Evolutionary conservation across 2,329 filamentous ascomycete genomes (phyloP), one percentile per base, ranked within the genome.

Genomic region (Pseudopithomyces maydicus): DNA sequence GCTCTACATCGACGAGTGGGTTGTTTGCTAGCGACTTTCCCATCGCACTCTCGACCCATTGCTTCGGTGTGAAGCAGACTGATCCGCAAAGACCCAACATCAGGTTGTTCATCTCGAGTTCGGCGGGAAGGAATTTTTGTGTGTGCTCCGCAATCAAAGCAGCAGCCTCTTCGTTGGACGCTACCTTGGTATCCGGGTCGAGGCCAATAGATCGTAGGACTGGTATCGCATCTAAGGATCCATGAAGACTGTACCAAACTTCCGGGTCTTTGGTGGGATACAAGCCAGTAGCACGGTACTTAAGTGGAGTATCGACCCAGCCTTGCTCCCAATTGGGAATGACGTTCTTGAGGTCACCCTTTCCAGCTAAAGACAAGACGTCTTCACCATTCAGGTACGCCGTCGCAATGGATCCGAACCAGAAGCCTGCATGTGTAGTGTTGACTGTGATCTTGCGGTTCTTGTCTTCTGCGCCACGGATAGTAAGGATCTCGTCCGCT

Each of bases 161-260:
- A 20, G 67, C 66, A 2, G 67, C 68, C 23, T 64, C 65, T 29
- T 68, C 60, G 46, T 59, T 66, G 19, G 51, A 55, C 2, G 46
- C 55, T 8, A 56, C 53, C 1, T 51, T 53, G 3, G 53, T 47
- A 4, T 49, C 63, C 0, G 74, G 69, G 50, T 81, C 69, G 48
- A 84, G 74, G 4, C 79, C 80, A 42, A 84, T 78, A n/a, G 78
- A 76, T 23, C 71, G 63, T 1, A 84, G 73, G 0, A 79, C 79
- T 1, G 76, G 73, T 2, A 68, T 65, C 0, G 81, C 77, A 35
- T 81, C 67, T 43, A 84, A 71, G 0, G 79, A 82, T 5, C 82
- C 82, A 52, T 84, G 81, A 0, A 85, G 71, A 11, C 80, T 80
- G 63, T 82, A 85, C 78, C 79, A 83, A 0, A 78, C 75, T 0